A percentile compares a stretch with the other conserved stretches of the same genome.
Conservation (phyloP, 2,329 filamentous ascomycete genomes). For the Penicillium fuscoglaucum region DNA sequence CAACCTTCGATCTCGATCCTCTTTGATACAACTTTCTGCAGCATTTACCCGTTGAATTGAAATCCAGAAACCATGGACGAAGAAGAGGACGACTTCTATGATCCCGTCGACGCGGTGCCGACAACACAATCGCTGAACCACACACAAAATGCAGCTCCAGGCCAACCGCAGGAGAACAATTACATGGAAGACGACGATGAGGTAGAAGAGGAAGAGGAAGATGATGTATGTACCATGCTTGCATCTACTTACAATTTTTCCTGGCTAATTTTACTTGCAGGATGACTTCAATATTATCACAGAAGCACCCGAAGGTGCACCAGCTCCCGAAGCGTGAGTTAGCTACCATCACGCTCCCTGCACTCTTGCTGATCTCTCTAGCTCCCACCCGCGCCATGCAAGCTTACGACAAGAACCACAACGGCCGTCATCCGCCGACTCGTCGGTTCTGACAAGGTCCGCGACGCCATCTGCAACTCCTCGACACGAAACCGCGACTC, state of each 20-base stretch:
- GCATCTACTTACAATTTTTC: not conserved
- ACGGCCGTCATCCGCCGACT: conserved; percentile 37
- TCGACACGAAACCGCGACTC: conserved; percentile 35
- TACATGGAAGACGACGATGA: conserved; percentile 44
- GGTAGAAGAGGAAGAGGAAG: conserved; percentile 42
- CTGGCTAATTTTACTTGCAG: conserved; percentile 28
- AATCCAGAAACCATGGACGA: conserved; percentile 43
- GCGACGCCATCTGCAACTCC: conserved; percentile 36
- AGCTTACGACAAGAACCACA: conserved; percentile 38
- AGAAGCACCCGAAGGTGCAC: conserved; percentile 46
- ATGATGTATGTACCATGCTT: conserved; percentile 26
- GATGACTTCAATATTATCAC: conserved; percentile 54
- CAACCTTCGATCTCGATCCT: conserved; percentile 16
- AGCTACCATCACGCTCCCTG: conserved; percentile 3
- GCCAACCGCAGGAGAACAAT: conserved; percentile 37
- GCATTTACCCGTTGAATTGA: conserved; percentile 5
- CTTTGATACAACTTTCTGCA: conserved; percentile 14
- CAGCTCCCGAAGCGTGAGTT: conserved; percentile 40
- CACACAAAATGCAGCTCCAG: conserved; percentile 27
- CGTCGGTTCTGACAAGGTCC: conserved; percentile 33
- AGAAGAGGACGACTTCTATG: conserved; percentile 51
- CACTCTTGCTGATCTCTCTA: conserved; percentile 27
- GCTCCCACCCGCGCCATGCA: conserved; percentile 43
- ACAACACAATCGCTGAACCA: conserved; percentile 32
- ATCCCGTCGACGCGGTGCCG: conserved; percentile 42